Conservation (phyloP, 768 basidiomycete genomes). For the Phlegmacium glaucopus region DNA sequence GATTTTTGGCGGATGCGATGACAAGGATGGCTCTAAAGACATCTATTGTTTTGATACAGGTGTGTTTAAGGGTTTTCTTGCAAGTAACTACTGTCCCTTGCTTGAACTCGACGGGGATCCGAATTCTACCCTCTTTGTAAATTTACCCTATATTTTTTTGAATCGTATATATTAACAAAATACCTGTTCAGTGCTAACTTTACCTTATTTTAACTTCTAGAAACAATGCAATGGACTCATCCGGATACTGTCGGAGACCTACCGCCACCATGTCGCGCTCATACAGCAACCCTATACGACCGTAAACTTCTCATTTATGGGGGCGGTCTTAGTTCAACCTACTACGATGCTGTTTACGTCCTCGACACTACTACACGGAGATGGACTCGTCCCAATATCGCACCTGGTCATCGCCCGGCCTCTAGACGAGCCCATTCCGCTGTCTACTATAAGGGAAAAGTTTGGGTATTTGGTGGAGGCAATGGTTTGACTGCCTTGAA, state of each 20-base stretch:
- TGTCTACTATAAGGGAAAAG: conserved; percentile 63
- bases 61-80: conserved; percentile 22
- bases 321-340: conserved; percentile 78
- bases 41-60: conserved; percentile 86
- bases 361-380: conserved; percentile 74
- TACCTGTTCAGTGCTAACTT: not conserved
- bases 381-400: conserved; percentile 54
- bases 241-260: conserved; percentile 74
- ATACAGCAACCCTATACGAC: conserved; percentile 82
- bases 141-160: no score
- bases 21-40: conserved; percentile 68
- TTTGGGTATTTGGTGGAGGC: conserved; percentile 93
- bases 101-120: no score
- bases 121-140: no score
- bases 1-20: conserved; percentile 89
- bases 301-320: conserved; percentile 81
- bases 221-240: conserved; percentile 88
- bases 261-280: conserved; percentile 83
- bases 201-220: conserved; percentile 30
- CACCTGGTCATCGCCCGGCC: conserved; percentile 40
- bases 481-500: conserved; percentile 88
- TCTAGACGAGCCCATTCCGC: conserved; percentile 88
- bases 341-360: conserved; percentile 81
- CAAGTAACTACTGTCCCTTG: no score
- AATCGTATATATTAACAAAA: no score